Base-by-base conservation (phyloP, 768 basidiomycete genomes). In the Trametes meyenii region DNA sequence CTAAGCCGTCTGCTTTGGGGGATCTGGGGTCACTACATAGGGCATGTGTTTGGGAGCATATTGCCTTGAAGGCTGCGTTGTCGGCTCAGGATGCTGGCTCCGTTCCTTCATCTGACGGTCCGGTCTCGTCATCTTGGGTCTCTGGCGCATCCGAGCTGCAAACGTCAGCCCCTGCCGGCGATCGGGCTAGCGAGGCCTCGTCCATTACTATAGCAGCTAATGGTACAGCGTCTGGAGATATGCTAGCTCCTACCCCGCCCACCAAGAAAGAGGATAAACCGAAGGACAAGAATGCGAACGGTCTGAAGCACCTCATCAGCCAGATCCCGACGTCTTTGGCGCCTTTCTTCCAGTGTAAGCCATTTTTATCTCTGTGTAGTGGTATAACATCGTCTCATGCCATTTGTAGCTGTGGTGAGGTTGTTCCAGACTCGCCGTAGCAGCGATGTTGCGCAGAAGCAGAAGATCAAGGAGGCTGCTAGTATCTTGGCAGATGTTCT, bases 41-140 rank as follows among this genome's bases (percentile, higher is more conserved):
- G 16, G 84, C 87, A 1, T 87, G 85, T 62, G 83, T 93, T 6
- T 93, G 92, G 90, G 93, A 96, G 75, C 94, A 92, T 66, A 89
- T 93, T 42, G 75, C 86, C 17, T 80, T 97, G 51, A 90, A 89
- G 66, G 77, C 80, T 17, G 84, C 82, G 24, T 74, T 88, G 42
- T 72, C 78, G 3, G 58, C 55, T 21, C 65, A 64, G 23, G 66
- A 61, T 5, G 39, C 64, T 2, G 62, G 61, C 12, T 29, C 66
- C 26, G 58, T 63, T 39, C 46, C 66, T 38, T 6, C 56, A 19
- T 33, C 29, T 33, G 29, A 33, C 29, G 29, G 29, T 33, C 19
- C 58, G 40, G 33, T 13, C 35, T 10, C 43, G 23, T 24, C 52
- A 0, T 14, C 29, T 38, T 40, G 33, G 11, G 21, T 45, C 0